Conservation (phyloP, 148 eudicot genomes). For the Fagopyrum homotropicum region DNA sequence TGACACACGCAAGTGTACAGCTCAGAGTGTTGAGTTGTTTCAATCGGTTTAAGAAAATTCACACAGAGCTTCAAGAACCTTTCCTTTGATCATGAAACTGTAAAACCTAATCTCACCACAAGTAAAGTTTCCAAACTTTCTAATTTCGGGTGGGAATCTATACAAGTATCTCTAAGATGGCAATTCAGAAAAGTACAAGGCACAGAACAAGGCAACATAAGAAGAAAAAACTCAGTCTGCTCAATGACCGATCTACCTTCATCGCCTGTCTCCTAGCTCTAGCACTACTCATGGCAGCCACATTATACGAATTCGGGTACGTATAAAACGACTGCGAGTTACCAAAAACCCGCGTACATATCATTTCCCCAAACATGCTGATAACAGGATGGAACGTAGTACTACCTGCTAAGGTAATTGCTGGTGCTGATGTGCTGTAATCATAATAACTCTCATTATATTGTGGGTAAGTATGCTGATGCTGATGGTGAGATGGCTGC, state of each 20-base stretch:
- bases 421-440: constrained; percentile 15
- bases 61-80: background rate
- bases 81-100: background rate
- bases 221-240: constrained; percentile 59
- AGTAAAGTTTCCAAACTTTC: background rate
- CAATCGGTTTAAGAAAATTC: too few species aligned
- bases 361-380: constrained; percentile 70
- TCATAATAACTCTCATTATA: constrained; percentile 12
- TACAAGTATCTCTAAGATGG: background rate
- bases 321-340: constrained; percentile 34
- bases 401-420: constrained; percentile 31
- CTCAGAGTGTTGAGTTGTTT: too few species aligned
- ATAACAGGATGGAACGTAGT: constrained; percentile 31
- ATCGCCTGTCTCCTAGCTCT: constrained; percentile 41
- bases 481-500: constrained; percentile 28
- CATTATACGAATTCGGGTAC: constrained; percentile 37
- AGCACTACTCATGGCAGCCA: constrained; percentile 25
- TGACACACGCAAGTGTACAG: too few species aligned
- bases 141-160: background rate
- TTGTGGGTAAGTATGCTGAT: constrained; percentile 17
- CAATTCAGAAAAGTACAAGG: constrained; percentile 42
- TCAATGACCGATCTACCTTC: constrained; percentile 48
- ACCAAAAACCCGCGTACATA: constrained; percentile 51
- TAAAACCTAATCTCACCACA: background rate
- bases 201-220: constrained; percentile 50